Base-by-base conservation (phyloP, 1,284 basidiomycete species). In the Puccinia polysora region DNA sequence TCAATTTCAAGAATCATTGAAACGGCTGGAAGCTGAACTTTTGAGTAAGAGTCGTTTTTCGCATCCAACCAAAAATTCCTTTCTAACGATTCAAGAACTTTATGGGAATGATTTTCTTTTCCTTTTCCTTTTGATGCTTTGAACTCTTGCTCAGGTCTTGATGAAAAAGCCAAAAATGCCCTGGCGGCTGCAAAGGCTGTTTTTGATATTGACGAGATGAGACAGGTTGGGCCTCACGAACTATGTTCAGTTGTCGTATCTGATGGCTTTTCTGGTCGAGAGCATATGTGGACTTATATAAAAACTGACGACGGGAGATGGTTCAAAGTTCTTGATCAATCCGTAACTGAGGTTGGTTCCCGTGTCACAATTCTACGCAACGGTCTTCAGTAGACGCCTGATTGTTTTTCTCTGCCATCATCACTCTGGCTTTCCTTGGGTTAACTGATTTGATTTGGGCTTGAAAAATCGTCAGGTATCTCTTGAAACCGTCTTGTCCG, bases 241-340 rank as follows among this genome's bases (percentile, higher is more conserved):
- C 45, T 73, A 4, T 58, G 52, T 32, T 30, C 70, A 2, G 70
- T 73, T 14, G 52, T 73, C 3, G 70, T 73, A 18, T 73, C 60
- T 12, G 70, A 73, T 49, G 70, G 70, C 10, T 73, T 73, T 25
- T 53, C 70, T 20, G 70, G 70, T 18, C 62, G 70, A 36, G 70
- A 73, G 32, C 70, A 73, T 56, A 56, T 73, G 55, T 73, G 70
- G 70, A 73, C 70, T 20, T 73, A 73, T 30, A 20, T 62, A 6
- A 64, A 58, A 53, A 23, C 60, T 23, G 70, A 73, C 25, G 70
- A 73, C n/a, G 62, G 62, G 4, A 56, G 34, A 30, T 73, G 70
- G 70, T 73, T 55, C 23, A 73, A 65, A 45, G 43, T 53, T 36
- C 38, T 64, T n/a, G 70, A 73, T 56, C 50, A 53, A 58, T 12